Base-by-base conservation (phyloP, 768 basidiomycete genomes). In the Psilocybe cubensis region DNA sequence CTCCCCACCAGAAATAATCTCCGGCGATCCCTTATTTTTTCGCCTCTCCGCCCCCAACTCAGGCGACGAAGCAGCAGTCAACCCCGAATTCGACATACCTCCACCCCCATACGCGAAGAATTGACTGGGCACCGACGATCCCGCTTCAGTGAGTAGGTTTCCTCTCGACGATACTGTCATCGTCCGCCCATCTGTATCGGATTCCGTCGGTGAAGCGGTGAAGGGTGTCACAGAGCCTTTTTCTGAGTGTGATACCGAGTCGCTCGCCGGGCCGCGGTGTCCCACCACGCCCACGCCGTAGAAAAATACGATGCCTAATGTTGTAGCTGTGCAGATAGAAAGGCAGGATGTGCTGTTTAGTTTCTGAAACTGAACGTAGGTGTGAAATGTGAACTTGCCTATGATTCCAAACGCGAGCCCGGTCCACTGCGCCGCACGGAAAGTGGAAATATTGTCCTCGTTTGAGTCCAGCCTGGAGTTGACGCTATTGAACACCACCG, bases 401-500 rank as follows among this genome's bases (percentile, higher is more conserved):
- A 85, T 62, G 27, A 85, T 68, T 4, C 84, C 83, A 67, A 91
- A 89, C 9, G 79, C 83, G 58, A 85, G 84, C 7, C 72, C 70
- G 0, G 81, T 78, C 88, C 89, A 92, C 61, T 87, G 80, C 2
- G 88, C 88, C 18, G 82, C 78, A 29, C 75, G 72, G 67, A 89
- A 92, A 28, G 82, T 83, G 17, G 62, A 48, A n/a, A 89, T 57
- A 5, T 53, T 10, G 79, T 73, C 29, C 73, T 78, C 40, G 66
- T 55, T 56, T 18, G 57, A 61, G 48, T 60, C 56, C 12, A 78
- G 69, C 25, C 75, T 64, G 11, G 70, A 58, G 3, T 57, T 54
- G n/a, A 83, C 79, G 1, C 77, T 70, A 61, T 91, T 80, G 69
- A 83, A 89, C 33, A 90, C 86, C 27, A 91, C 86, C 0, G 89